Evolutionary conservation across 768 basidiomycete species (phyloP).

Genomic region (Mycena venus): DNA sequence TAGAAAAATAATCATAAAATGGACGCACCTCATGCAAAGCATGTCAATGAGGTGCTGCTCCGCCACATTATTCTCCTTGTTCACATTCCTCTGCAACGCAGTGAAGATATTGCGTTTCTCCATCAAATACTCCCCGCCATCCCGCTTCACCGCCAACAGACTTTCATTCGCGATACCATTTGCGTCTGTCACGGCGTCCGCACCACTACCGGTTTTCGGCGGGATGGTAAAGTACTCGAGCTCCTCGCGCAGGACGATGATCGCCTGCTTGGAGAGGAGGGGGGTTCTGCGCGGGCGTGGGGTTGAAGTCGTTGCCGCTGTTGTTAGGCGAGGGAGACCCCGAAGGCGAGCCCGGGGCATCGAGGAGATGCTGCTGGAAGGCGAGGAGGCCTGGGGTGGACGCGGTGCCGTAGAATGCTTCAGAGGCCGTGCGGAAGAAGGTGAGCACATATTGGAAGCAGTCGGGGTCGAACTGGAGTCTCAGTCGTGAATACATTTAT

Average conservation of each 20-base stretch:
- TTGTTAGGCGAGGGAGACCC: slow-evolving; percentile 11
- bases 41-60: slow-evolving; percentile 99
- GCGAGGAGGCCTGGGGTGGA: slow-evolving; percentile 78
- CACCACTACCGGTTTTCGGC: slow-evolving; percentile 63
- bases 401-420: slow-evolving; percentile 91
- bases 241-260: slow-evolving; percentile 98
- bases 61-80: slow-evolving; percentile 98
- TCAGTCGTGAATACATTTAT: too few species aligned
- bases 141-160: slow-evolving; percentile 85
- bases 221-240: slow-evolving; percentile 99
- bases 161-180: slow-evolving; percentile 85
- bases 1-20: neutral
- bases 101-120: slow-evolving; percentile 95
- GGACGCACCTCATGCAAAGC: slow-evolving; percentile 95
- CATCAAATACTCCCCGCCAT: slow-evolving; percentile 90
- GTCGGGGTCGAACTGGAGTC: slow-evolving; percentile 90
- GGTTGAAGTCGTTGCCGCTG: slow-evolving; percentile 56
- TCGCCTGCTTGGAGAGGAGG: slow-evolving; percentile 94
- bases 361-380: slow-evolving; percentile 85
- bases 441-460: slow-evolving; percentile 94
- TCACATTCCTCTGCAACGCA: slow-evolving; percentile 97
- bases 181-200: slow-evolving; percentile 73
- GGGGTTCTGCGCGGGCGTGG: slow-evolving; percentile 88
- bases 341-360: slow-evolving; percentile 66
- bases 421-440: slow-evolving; percentile 92